Conservation (phyloP, 2,329 filamentous ascomycete genomes). For the Tolypocladium ophioglossoides region DNA sequence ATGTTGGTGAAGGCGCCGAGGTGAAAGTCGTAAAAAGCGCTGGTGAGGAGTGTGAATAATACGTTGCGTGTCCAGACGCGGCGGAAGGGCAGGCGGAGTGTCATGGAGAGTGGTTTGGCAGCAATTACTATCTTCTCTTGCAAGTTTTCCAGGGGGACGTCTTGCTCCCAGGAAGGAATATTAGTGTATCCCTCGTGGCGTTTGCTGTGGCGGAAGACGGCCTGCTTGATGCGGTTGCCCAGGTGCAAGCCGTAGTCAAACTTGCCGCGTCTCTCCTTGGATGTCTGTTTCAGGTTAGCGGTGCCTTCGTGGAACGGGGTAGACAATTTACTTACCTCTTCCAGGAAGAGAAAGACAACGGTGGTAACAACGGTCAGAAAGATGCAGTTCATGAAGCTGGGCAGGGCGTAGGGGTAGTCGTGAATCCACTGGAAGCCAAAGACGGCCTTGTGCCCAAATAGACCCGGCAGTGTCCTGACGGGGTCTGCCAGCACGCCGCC, state of each 20-base stretch:
- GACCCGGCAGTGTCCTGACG: constrained; percentile 41
- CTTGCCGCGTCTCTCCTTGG: constrained; percentile 31
- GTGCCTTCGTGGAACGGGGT: constrained; percentile 28
- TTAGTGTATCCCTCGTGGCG: constrained; percentile 11
- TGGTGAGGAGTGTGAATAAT: constrained; percentile 44
- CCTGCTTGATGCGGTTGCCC: constrained; percentile 19
- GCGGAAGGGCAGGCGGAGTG: constrained; percentile 37
- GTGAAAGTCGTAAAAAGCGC: constrained; percentile 62
- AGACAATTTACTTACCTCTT: constrained; percentile 59
- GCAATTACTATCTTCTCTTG: background rate
- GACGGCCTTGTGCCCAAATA: constrained; percentile 36
- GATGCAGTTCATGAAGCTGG: constrained; percentile 40
- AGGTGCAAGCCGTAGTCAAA: constrained; percentile 33
- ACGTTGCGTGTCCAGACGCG: constrained; percentile 47
- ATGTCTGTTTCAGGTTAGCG: constrained; percentile 33
- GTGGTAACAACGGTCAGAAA: constrained; percentile 33
- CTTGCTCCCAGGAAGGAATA: constrained; percentile 26
- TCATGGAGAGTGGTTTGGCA: constrained; percentile 7
- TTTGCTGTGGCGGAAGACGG: constrained; percentile 14
- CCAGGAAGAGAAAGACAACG: constrained; percentile 37
- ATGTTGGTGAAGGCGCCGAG: constrained; percentile 67
- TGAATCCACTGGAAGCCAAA: constrained; percentile 49
- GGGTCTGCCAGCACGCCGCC: constrained; percentile 62
- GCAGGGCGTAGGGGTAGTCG: constrained; percentile 41
- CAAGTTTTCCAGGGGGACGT: constrained; percentile 19